Conservation (phyloP, 2,329 filamentous ascomycete genomes). For the Diaporthe velutina region DNA sequence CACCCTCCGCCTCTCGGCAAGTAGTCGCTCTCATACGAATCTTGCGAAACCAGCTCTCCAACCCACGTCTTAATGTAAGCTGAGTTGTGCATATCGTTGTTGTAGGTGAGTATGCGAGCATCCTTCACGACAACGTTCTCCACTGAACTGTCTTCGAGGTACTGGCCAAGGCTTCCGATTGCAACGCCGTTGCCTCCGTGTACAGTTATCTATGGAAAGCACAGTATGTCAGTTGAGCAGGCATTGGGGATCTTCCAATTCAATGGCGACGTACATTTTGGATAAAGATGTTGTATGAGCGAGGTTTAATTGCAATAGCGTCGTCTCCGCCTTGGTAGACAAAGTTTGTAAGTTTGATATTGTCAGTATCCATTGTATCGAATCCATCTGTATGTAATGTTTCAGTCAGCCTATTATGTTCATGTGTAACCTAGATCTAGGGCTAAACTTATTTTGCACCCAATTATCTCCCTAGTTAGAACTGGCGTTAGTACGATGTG, state of each 20-base stretch:
- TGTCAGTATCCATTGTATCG: slow-evolving; percentile 67
- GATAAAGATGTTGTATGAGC: slow-evolving; percentile 63
- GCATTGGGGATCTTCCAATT: neutral
- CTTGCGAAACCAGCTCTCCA: slow-evolving; percentile 59
- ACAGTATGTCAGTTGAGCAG: neutral
- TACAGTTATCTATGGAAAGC: slow-evolving; percentile 52
- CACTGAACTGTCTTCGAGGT: slow-evolving; percentile 65
- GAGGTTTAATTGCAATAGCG: slow-evolving; percentile 68
- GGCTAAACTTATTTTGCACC: slow-evolving; percentile 60
- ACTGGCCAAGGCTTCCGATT: slow-evolving; percentile 68
- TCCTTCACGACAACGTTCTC: slow-evolving; percentile 62
- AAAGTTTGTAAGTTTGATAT: slow-evolving; percentile 63
- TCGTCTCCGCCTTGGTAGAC: slow-evolving; percentile 69
- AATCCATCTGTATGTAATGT: slow-evolving; percentile 62
- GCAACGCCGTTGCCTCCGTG: slow-evolving; percentile 68
- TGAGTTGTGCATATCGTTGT: slow-evolving; percentile 60
- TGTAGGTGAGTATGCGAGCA: slow-evolving; percentile 58
- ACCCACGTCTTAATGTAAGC: slow-evolving; percentile 71
- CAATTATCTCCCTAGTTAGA: slow-evolving; percentile 60
- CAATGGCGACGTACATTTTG: slow-evolving; percentile 53
- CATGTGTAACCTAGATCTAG: neutral
- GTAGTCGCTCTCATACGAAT: slow-evolving; percentile 61
- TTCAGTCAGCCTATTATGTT: neutral
- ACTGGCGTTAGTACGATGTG: neutral
- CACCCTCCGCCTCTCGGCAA: slow-evolving; percentile 64